A percentile compares a stretch with the other conserved stretches of the same genome.
phyloP scores from a whole-genome alignment of 345 rosid species.

The Raphanus sativus region DNA sequence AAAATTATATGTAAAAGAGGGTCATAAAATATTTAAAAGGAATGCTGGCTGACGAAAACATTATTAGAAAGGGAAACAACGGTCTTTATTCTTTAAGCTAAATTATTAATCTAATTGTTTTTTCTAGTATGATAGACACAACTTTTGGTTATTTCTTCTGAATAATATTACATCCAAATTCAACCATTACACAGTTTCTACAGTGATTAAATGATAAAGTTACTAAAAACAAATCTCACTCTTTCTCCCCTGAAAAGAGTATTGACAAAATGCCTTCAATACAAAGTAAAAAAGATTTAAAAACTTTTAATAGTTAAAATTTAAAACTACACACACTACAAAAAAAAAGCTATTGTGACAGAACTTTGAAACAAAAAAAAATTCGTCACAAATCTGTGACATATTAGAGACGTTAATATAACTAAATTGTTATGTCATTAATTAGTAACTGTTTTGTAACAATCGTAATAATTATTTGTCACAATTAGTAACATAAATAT shows the following conservation, averaged over 20 bases:
- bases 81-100: background rate
- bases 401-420: no score
- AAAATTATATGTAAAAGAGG: conserved; percentile 9
- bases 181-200: background rate
- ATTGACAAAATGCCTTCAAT: background rate
- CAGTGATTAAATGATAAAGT: background rate
- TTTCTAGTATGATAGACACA: background rate
- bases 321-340: background rate
- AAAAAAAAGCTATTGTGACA: no score
- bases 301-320: no score
- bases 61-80: background rate
- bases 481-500: no score
- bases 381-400: no score
- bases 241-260: background rate
- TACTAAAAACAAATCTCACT: background rate
- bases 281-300: background rate
- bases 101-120: background rate
- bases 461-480: no score
- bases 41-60: background rate
- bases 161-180: background rate
- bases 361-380: no score
- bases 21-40: background rate
- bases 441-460: no score
- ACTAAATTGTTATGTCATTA: no score
- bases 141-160: background rate